These are phyloP conservation scores for Tephrocybe sp. DNA, from an alignment of 768 basidiomycete genomes.

Conservation along the genomic window DNA sequence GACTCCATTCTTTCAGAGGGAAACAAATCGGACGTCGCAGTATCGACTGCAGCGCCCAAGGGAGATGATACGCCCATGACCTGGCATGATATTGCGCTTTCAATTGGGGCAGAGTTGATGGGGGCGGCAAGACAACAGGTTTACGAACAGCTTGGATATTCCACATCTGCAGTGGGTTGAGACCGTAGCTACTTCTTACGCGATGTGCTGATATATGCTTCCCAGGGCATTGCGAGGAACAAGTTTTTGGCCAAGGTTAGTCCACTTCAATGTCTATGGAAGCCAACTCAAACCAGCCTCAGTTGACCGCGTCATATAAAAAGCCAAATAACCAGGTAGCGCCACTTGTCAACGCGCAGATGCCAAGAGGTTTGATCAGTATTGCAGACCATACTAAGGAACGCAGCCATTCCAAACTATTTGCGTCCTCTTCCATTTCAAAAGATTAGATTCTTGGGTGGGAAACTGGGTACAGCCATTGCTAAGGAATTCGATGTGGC, in stretches of 20 bases:
- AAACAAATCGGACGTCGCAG: conserved; percentile 11
- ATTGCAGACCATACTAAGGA: conserved; percentile 76
- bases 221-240: conserved; percentile 84
- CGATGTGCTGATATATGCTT: not conserved
- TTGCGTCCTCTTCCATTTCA: conserved; percentile 84
- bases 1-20: conserved; percentile 30
- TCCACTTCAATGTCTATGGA: not conserved
- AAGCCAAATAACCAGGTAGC: conserved; percentile 84
- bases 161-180: conserved; percentile 80
- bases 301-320: conserved; percentile 89
- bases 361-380: conserved; percentile 1
- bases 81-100: conserved; percentile 93
- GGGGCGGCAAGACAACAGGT: conserved; percentile 68
- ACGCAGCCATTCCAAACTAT: conserved; percentile 80
- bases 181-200: not conserved
- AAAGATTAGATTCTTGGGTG: conserved; percentile 94
- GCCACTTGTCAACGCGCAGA: not conserved
- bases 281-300: conserved; percentile 6
- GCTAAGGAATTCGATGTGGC: conserved; percentile 86
- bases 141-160: conserved; percentile 74
- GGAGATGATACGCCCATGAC: conserved; percentile 38
- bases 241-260: conserved; percentile 92
- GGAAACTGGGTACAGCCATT: conserved; percentile 87
- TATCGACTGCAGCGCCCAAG: not conserved
- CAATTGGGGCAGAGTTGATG: conserved; percentile 87